Evolutionary conservation across 805 yeast genomes (phyloP).

Genomic region (Candida nitratophila): DNA sequence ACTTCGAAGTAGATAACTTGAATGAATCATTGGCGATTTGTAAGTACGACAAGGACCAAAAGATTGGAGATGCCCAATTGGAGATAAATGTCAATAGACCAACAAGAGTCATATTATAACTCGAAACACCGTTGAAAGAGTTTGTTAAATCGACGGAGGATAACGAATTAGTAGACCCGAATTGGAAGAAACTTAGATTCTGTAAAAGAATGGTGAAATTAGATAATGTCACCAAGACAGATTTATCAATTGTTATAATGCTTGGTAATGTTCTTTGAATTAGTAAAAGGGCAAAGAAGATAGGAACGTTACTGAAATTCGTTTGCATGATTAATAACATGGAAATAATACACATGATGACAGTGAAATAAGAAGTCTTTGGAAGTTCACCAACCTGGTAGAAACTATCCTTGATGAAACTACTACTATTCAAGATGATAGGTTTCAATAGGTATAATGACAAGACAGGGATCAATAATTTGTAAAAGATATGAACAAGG

Average conservation of each 20-base stretch:
- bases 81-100: slow-evolving; percentile 74
- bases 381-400: neutral
- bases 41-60: slow-evolving; percentile 56
- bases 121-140: slow-evolving; percentile 81
- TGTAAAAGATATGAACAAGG: slow-evolving; percentile 16
- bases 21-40: slow-evolving; percentile 8
- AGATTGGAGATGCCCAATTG: slow-evolving; percentile 83
- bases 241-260: slow-evolving; percentile 10
- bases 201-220: slow-evolving; percentile 49
- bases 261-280: slow-evolving; percentile 21
- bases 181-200: slow-evolving; percentile 72
- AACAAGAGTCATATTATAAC: slow-evolving; percentile 62
- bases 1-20: slow-evolving; percentile 2
- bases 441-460: slow-evolving; percentile 14
- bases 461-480: slow-evolving; percentile 12
- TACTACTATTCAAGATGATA: neutral
- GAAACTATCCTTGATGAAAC: neutral
- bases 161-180: slow-evolving; percentile 88
- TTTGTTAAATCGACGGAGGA: slow-evolving; percentile 88
- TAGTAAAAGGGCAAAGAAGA: slow-evolving; percentile 28
- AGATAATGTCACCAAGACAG: slow-evolving; percentile 8
- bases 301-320: slow-evolving; percentile 46
- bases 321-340: slow-evolving; percentile 49
- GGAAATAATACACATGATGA: slow-evolving; percentile 29
- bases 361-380: slow-evolving; percentile 22